Evolutionary conservation across 306 rosid genomes (phyloP).

Genomic region (Cucurbita argyrosperma): DNA sequence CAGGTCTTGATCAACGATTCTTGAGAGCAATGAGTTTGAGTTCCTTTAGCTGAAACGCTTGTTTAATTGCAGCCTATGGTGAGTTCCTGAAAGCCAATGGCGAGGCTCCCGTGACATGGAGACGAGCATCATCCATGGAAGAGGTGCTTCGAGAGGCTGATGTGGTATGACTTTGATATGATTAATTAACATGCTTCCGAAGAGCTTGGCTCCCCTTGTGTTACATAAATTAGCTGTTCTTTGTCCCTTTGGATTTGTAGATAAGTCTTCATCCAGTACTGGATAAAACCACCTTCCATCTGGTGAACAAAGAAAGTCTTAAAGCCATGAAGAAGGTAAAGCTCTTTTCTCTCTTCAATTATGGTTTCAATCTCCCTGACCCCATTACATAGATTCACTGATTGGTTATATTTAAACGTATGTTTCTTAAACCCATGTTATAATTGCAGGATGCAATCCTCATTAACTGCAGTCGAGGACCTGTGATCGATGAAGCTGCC

Average conservation of each 20-base stretch:
- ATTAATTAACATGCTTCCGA: neutral
- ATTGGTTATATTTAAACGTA: neutral
- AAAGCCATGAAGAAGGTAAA: slow-evolving; percentile 81
- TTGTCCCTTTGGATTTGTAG: slow-evolving; percentile 25
- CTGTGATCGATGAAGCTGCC: slow-evolving; percentile 89
- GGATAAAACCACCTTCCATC: slow-evolving; percentile 92
- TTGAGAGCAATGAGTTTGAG: neutral
- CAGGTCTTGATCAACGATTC: slow-evolving; percentile 22
- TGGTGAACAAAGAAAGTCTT: slow-evolving; percentile 83
- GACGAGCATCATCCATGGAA: slow-evolving; percentile 79
- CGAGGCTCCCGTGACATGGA: slow-evolving; percentile 86
- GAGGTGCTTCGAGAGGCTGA: slow-evolving; percentile 96
- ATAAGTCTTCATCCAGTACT: slow-evolving; percentile 93
- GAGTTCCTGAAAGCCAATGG: slow-evolving; percentile 76
- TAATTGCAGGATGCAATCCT: slow-evolving; percentile 76
- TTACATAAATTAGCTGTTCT: neutral
- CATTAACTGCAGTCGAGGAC: slow-evolving; percentile 91
- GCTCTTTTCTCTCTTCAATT: neutral
- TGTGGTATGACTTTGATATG: slow-evolving; percentile 34
- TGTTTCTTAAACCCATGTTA: neutral
- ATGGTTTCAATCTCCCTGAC: neutral
- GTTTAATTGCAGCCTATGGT: slow-evolving; percentile 58
- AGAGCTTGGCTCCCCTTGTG: neutral
- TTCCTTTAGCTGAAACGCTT: slow-evolving; percentile 10
- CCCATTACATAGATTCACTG: neutral